Evolutionary conservation across 1,284 basidiomycete species (phyloP).

Genomic region (Quambalaria eucalypti): DNA sequence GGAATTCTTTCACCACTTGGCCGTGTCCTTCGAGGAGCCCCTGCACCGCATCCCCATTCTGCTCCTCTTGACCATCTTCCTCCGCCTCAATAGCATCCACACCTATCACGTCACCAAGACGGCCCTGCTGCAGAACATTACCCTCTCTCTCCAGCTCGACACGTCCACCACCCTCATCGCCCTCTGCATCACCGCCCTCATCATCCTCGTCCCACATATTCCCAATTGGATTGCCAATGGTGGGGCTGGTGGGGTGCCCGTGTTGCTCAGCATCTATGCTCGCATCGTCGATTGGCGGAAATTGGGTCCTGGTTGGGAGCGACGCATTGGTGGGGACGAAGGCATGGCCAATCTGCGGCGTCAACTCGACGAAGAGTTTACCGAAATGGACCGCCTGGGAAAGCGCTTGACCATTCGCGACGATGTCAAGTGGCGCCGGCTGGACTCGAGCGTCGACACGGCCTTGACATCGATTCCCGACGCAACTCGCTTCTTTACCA

Average conservation of each 20-base stretch:
- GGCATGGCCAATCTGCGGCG: constrained; percentile 16
- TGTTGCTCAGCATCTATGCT: constrained; percentile 34
- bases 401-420: constrained; percentile 26
- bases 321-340: constrained; percentile 16
- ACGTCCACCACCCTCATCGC: constrained; percentile 29
- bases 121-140: constrained; percentile 22
- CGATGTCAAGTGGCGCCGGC: constrained; percentile 23
- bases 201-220: constrained; percentile 44
- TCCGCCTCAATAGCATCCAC: constrained; percentile 36
- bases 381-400: constrained; percentile 27
- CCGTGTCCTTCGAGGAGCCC: constrained; percentile 24
- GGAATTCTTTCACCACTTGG: constrained; percentile 40
- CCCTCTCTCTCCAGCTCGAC: constrained; percentile 32
- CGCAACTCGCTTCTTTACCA: constrained; percentile 55
- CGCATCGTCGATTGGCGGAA: constrained; percentile 37
- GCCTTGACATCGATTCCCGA: constrained; percentile 27
- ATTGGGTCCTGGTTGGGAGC: constrained; percentile 28
- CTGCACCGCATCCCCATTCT: constrained; percentile 27
- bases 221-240: constrained; percentile 39
- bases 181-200: constrained; percentile 30
- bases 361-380: constrained; percentile 27
- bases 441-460: constrained; percentile 29
- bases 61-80: constrained; percentile 33
- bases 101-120: constrained; percentile 40
- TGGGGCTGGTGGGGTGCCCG: constrained; percentile 30